Base-by-base conservation (phyloP, 2,329 filamentous ascomycete genomes). In the Pseudopyricularia cyperi region DNA sequence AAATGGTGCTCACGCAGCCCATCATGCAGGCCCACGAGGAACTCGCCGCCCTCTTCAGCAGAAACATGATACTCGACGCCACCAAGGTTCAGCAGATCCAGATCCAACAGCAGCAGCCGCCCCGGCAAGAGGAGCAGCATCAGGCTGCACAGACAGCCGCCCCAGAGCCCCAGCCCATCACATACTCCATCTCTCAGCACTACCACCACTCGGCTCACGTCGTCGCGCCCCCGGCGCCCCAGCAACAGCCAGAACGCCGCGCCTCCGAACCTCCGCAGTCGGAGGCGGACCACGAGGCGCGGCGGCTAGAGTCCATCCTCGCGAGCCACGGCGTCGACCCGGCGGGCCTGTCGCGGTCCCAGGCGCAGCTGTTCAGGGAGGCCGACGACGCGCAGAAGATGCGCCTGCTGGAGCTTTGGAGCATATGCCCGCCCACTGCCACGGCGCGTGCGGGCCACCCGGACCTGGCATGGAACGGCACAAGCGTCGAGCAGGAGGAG, bases 331-430 rank as follows among this genome's bases (percentile, higher is more conserved):
- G 82, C 57, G 80, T 95, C 58, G 79, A 94, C 63, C 77, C 85
- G 3, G 65, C 72, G 8, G 71, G 78, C 22, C 76, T 95, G 46
- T 86, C 86, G 12, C 75, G 81, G 5, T 83, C 83, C 4, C 89
- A 95, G 65, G 68, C 90, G 50, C 77, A 85, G 54, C 79, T 95
- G 39, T 94, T 95, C 72, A 79, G 79, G 57, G 80, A 83, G 55
- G 88, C 87, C 51, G 82, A 86, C 53, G 71, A 77, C 24, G 74
- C 83, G 44, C 87, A 95, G 65, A 80, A 84, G 61, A 69, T 82
- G 53, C 80, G 87, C 22, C 74, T 95, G 15, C 73, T 95, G 37
- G 85, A 95, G 64, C 79, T 95, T 15, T 95, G 89, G 89, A 82
- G 80, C 54, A 88, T 90, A 58, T 87, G 81, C 53, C 87, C 87